Percentiles rank a stretch among this genome's conserved stretches.
Evolutionary conservation across 1,139 yeast species (phyloP).

Genomic region (Saccharomycopsis phalli): DNA sequence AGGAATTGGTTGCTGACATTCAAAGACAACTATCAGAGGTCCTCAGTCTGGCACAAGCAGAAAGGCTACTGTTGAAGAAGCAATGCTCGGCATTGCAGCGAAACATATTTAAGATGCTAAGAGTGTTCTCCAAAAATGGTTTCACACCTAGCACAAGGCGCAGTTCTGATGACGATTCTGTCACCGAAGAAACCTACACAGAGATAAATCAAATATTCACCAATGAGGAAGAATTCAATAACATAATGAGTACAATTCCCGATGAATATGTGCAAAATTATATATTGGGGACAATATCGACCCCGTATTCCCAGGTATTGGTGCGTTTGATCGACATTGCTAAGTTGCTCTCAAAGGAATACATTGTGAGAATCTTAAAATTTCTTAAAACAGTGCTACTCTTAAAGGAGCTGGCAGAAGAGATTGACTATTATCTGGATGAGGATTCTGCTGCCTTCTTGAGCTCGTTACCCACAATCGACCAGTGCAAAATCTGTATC

Average conservation of each 20-base stretch:
- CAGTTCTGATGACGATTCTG: neutral
- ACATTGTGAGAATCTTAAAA: conserved; percentile 15
- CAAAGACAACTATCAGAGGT: conserved; percentile 1
- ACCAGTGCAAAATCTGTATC: conserved; percentile 18
- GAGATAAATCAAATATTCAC: conserved; percentile 19
- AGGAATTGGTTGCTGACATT: conserved; percentile 1
- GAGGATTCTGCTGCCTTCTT: conserved; percentile 1
- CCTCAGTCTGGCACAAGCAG: conserved; percentile 1
- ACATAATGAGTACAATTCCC: conserved; percentile 17
- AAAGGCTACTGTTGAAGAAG: conserved; percentile 5
- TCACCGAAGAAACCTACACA: conserved; percentile 19
- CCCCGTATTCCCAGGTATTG: conserved; percentile 11
- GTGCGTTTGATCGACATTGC: conserved; percentile 7
- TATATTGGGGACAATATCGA: conserved; percentile 5
- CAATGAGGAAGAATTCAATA: conserved; percentile 19
- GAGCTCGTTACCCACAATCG: conserved; percentile 13
- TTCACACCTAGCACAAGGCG: conserved; percentile 6
- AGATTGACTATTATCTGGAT: conserved; percentile 15
- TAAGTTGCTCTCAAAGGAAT: conserved; percentile 18
- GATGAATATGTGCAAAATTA: conserved; percentile 10
- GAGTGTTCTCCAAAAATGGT: conserved; percentile 18
- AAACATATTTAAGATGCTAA: conserved; percentile 18
- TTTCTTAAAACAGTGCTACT: conserved; percentile 13
- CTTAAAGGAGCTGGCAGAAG: conserved; percentile 15
- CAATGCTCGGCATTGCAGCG: conserved; percentile 12